These are phyloP conservation scores for Salix viminalis DNA, from an alignment of 345 rosid genomes.

Conservation along the genomic window DNA sequence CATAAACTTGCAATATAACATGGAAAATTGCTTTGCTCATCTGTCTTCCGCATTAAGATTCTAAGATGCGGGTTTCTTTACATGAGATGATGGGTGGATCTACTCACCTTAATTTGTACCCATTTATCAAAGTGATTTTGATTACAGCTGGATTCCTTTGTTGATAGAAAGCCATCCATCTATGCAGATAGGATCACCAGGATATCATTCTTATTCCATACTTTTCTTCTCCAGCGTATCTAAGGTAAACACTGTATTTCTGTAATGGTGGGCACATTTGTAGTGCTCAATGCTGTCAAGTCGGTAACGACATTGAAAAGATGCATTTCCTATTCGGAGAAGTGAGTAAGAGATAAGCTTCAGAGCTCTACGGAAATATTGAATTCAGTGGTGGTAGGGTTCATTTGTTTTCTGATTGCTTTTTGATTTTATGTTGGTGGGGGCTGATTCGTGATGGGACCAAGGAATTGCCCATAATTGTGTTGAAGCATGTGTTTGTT, in stretches of 20 bases:
- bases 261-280: not conserved
- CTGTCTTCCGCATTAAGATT: not conserved
- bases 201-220: not conserved
- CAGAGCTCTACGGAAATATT: conserved; percentile 21
- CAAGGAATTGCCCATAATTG: conserved; percentile 40
- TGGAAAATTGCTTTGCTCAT: not conserved
- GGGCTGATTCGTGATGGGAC: conserved; percentile 26
- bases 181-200: not conserved
- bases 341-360: conserved; percentile 34
- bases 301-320: conserved; percentile 14
- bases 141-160: not conserved
- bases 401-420: not conserved
- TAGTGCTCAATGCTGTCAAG: conserved; percentile 13
- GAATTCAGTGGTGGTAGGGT: conserved; percentile 41
- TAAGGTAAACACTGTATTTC: not conserved
- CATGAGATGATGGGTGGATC: not conserved
- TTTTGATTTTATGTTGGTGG: conserved; percentile 25
- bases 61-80: not conserved
- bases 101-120: not conserved
- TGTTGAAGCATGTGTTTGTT: not conserved
- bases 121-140: not conserved
- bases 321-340: conserved; percentile 9
- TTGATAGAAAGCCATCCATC: not conserved
- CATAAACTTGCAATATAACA: conserved; percentile 8
- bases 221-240: not conserved